phyloP scores from a whole-genome alignment of 148 eudicot genomes.

The Rhododendron henanense region DNA sequence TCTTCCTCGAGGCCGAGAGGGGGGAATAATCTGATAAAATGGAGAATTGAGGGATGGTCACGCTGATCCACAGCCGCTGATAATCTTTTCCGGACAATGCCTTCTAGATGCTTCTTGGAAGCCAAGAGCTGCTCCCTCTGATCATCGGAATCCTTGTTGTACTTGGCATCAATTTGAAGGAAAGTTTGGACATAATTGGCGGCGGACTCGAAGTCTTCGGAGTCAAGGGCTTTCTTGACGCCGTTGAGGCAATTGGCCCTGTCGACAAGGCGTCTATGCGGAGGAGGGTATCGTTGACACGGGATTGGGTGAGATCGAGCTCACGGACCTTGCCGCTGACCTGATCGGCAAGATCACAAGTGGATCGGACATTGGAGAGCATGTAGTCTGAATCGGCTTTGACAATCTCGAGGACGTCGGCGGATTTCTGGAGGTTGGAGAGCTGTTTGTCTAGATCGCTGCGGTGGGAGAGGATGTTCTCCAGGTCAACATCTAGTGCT shows the following conservation, averaged over 20 bases:
- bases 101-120: slow-evolving; percentile 66
- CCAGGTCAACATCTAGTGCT: too few species aligned
- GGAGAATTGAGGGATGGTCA: slow-evolving; percentile 56
- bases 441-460: too few species aligned
- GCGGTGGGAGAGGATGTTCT: too few species aligned
- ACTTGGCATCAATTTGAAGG: slow-evolving; percentile 63
- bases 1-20: slow-evolving; percentile 76
- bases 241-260: slow-evolving; percentile 60
- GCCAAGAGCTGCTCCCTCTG: slow-evolving; percentile 69
- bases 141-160: slow-evolving; percentile 52
- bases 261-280: slow-evolving; percentile 72
- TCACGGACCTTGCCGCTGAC: slow-evolving; percentile 83
- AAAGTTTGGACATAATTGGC: slow-evolving; percentile 54
- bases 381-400: too few species aligned
- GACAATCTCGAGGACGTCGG: too few species aligned
- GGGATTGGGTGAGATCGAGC: slow-evolving; percentile 86
- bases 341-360: slow-evolving; percentile 66
- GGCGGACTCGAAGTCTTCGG: slow-evolving; percentile 68
- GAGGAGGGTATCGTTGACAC: slow-evolving; percentile 59
- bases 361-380: slow-evolving; percentile 67
- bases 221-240: slow-evolving; percentile 45
- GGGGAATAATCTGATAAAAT: slow-evolving; percentile 61
- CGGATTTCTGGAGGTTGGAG: too few species aligned
- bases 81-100: slow-evolving; percentile 51
- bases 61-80: slow-evolving; percentile 61